Conservation (phyloP, 2,329 filamentous ascomycete genomes). For the Colletotrichum eleusines region DNA sequence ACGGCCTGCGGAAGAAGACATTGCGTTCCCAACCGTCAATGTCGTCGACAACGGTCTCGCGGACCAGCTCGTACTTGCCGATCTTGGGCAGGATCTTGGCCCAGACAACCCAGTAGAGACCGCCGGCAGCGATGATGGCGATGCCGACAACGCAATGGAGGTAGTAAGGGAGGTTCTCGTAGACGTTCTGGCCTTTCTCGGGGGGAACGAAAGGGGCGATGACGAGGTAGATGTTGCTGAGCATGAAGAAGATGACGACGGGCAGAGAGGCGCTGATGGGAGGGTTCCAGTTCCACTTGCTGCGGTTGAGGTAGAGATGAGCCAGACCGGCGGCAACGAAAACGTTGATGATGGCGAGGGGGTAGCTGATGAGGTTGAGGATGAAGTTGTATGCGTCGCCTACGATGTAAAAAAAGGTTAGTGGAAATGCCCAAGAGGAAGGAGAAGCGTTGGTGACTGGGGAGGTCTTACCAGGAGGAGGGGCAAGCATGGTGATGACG, state of each 20-base stretch:
- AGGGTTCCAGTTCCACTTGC: constrained; percentile 63
- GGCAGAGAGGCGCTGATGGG: constrained; percentile 67
- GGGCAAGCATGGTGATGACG: constrained; percentile 74
- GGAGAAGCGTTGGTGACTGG: constrained; percentile 53
- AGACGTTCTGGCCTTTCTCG: constrained; percentile 63
- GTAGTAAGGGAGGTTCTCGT: constrained; percentile 66
- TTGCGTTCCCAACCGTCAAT: constrained; percentile 74
- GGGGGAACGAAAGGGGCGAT: constrained; percentile 70
- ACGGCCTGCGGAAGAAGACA: constrained; percentile 62
- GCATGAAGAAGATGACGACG: constrained; percentile 68
- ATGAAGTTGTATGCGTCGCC: constrained; percentile 36
- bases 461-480: constrained; percentile 76
- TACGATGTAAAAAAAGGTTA: constrained; percentile 20
- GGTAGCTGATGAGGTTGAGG: constrained; percentile 71
- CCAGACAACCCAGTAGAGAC: constrained; percentile 69
- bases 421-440: not conserved
- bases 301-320: constrained; percentile 64
- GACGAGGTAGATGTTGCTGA: constrained; percentile 72
- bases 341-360: constrained; percentile 68
- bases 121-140: constrained; percentile 64
- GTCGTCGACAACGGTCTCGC: constrained; percentile 65
- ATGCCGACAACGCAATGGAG: constrained; percentile 70
- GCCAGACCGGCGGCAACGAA: constrained; percentile 66
- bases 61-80: constrained; percentile 67
- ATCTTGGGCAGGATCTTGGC: constrained; percentile 63